Evolutionary conservation across 441 rosid species (phyloP), one percentile per base, ranked within the genome.

Genomic region (Croton laevigatus): DNA sequence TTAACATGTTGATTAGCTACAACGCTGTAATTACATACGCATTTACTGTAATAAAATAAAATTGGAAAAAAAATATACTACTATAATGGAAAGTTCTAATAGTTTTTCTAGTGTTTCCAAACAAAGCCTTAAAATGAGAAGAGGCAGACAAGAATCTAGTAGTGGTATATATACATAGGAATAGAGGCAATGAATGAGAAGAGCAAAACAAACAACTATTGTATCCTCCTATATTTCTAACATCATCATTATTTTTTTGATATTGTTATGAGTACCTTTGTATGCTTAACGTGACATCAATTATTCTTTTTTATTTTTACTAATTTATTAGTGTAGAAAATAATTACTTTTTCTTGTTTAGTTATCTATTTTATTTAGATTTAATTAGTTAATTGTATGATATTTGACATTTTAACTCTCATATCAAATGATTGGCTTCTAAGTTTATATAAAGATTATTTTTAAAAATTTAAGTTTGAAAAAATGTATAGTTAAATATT

Each of bases 191-290:
- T 65, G 73, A 68, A 78, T 65, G 73, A 59, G 73, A 70, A 45
- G 17, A 61, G 36, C 59, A 64, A 55, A 66, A 46, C n/a, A 74
- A 59, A 62, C 37, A 57, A 58, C 62, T n/a, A n/a, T n/a, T n/a
- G n/a, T n/a, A n/a, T n/a, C n/a, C n/a, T 70, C 11, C 48, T 66
- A 20, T 49, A 81, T 75, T 75, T 73, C 74, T 73, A 73, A 71
- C 81, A 75, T 71, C 61, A 82, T 80, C 49, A 78, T 80, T 76
- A 58, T 61, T 76, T 40, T 64, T 76, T 75, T 78, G 80, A 78
- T 76, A 74, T 27, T 78, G 81, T 55, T 57, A 80, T 80, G 83
- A 82, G 86, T 82, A 72, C 83, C 71, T 68, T n/a, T 80, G 75
- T 63, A 75, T 84, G 80, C 73, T 46, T 80, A 84, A 80, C 76